A percentile compares a stretch with the other conserved stretches of the same genome.
These are phyloP conservation scores for Tilletia setariae DNA, from an alignment of 1,284 basidiomycete genomes.

Conservation along the genomic window DNA sequence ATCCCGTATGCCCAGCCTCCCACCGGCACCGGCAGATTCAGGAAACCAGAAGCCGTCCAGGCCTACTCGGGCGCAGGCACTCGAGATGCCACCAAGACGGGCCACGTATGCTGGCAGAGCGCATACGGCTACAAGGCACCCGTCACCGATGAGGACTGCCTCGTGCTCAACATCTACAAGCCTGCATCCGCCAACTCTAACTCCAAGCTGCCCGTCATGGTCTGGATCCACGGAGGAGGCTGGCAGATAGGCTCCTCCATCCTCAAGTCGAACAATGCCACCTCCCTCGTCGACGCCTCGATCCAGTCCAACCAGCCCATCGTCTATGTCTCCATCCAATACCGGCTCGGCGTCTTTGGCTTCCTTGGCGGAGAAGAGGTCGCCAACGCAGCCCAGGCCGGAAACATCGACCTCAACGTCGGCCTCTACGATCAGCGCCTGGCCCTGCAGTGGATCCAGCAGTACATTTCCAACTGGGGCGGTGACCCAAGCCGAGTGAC, in stretches of 20 bases:
- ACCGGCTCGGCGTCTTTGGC: constrained; percentile 35
- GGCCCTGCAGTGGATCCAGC: constrained; percentile 40
- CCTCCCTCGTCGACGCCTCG: constrained; percentile 5
- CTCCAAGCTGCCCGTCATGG: constrained; percentile 14
- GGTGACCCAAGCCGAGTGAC: constrained; percentile 48
- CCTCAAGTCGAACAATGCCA: constrained; percentile 5
- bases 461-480: constrained; percentile 45
- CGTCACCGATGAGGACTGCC: constrained; percentile 36
- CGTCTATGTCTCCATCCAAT: constrained; percentile 19
- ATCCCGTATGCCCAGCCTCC: constrained; percentile 39
- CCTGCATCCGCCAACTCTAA: constrained; percentile 14
- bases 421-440: constrained; percentile 39
- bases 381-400: constrained; percentile 24
- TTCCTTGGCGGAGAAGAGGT: constrained; percentile 31
- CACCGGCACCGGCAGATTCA: constrained; percentile 32
- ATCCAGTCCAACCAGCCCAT: constrained; percentile 12
- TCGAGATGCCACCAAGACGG: constrained; percentile 28
- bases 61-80: constrained; percentile 19
- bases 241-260: not conserved
- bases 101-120: constrained; percentile 27
- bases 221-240: constrained; percentile 15
- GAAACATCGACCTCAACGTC: constrained; percentile 24
- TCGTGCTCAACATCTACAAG: constrained; percentile 32
- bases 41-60: constrained; percentile 28
- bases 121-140: constrained; percentile 3